These are phyloP conservation scores for Ottelia alismoides DNA, from an alignment of 106 monocot genomes.

Conservation along the genomic window DNA sequence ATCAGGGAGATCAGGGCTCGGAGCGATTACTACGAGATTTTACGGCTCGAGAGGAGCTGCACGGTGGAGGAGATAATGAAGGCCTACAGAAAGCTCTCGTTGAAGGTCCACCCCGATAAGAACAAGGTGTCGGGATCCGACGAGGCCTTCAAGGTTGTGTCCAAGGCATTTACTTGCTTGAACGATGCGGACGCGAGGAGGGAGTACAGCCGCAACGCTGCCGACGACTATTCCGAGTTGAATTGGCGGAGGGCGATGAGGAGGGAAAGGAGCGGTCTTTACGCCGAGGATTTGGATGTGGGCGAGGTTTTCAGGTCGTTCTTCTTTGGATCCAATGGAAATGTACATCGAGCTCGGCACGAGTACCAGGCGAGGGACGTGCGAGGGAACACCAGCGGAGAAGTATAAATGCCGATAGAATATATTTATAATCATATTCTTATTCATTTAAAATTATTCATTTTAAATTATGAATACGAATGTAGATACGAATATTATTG, in stretches of 20 bases:
- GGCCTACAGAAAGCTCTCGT: slow-evolving; percentile 60
- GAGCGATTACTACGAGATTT: slow-evolving; percentile 57
- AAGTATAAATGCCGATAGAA: too few relatives aligned
- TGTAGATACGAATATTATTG: too few relatives aligned
- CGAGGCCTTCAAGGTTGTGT: slow-evolving; percentile 70
- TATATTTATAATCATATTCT: too few relatives aligned
- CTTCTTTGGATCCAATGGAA: slow-evolving; percentile 27
- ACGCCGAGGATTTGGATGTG: slow-evolving; percentile 39
- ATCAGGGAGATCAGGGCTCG: slow-evolving; percentile 34
- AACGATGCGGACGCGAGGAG: slow-evolving; percentile 36
- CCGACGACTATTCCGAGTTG: slow-evolving; percentile 21
- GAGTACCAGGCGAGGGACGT: slow-evolving; percentile 22
- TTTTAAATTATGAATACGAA: too few relatives aligned
- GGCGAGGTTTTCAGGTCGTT: slow-evolving; percentile 66
- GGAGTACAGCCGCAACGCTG: slow-evolving; percentile 40
- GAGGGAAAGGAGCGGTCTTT: slow-evolving; percentile 18
- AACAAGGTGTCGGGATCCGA: slow-evolving; percentile 75
- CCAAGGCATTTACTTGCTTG: slow-evolving; percentile 67
- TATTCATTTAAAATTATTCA: too few relatives aligned
- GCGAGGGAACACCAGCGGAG: slow-evolving; percentile 20
- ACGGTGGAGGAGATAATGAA: slow-evolving; percentile 42
- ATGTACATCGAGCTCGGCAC: slow-evolving; percentile 16
- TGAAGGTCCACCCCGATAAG: slow-evolving; percentile 82
- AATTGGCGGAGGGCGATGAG: slow-evolving; percentile 18
- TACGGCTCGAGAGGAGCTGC: slow-evolving; percentile 55